Evolutionary conservation across 2,329 filamentous ascomycete species (phyloP).

Genomic region (Didymella sp.): DNA sequence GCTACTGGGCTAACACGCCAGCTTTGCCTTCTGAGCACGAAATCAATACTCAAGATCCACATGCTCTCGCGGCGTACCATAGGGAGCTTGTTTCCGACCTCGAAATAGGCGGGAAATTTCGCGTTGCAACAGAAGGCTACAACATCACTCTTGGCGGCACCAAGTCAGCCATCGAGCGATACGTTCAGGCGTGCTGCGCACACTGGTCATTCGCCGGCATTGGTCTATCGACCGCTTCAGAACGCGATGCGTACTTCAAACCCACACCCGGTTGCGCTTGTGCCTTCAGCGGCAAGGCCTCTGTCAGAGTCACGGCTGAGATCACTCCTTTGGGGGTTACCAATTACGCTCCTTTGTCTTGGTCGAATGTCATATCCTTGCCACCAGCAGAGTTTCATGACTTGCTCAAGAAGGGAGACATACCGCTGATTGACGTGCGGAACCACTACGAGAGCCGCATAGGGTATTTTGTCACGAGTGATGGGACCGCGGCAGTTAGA

Average conservation of each 20-base stretch:
- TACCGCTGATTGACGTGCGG: conserved; percentile 32
- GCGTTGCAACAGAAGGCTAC: conserved; percentile 33
- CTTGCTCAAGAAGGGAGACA: conserved; percentile 22
- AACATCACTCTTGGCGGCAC: conserved; percentile 35
- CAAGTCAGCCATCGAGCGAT: conserved; percentile 16
- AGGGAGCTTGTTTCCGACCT: conserved; percentile 15
- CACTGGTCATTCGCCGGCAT: conserved; percentile 34
- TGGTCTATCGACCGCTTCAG: conserved; percentile 16
- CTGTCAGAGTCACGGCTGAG: conserved; percentile 28
- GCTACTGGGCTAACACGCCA: conserved; percentile 32
- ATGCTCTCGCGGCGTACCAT: conserved; percentile 26
- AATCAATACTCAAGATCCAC: conserved; percentile 7
- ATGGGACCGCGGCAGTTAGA: conserved; percentile 24
- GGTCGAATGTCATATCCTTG: conserved; percentile 27
- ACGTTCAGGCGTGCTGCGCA: conserved; percentile 23
- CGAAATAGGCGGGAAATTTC: conserved; percentile 28
- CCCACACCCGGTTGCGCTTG: conserved; percentile 34
- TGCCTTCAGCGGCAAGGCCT: conserved; percentile 23
- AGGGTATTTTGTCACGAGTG: conserved; percentile 31
- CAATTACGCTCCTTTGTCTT: conserved; percentile 32
- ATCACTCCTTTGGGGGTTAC: conserved; percentile 35
- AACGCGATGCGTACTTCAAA: conserved; percentile 29
- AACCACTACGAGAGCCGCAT: conserved; percentile 39
- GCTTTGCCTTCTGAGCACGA: conserved; percentile 16
- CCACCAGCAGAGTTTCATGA: conserved; percentile 30